Evolutionary conservation across 2,329 filamentous ascomycete species (phyloP).

Genomic region (Boeremia lycopersici): DNA sequence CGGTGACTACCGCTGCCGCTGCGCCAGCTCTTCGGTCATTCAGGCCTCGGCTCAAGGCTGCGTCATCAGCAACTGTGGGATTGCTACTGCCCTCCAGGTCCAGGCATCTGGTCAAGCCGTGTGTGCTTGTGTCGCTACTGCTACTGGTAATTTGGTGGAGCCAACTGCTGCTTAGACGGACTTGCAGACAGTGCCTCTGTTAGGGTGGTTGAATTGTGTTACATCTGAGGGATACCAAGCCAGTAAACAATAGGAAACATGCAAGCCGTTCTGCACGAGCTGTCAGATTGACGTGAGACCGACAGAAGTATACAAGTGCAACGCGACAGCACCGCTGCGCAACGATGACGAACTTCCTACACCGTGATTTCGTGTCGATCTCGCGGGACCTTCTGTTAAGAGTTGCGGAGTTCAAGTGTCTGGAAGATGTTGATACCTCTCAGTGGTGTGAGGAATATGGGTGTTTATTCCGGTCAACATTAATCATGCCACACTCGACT

Average conservation of each 20-base stretch:
- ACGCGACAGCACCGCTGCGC: neutral
- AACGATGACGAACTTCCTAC: neutral
- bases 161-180: neutral
- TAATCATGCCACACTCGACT: neutral
- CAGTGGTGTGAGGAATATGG: too few species aligned
- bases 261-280: too few species aligned
- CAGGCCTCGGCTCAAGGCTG: slow-evolving; percentile 18
- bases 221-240: too few species aligned
- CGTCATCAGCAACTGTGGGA: slow-evolving; percentile 21
- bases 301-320: neutral
- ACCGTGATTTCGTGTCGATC: too few species aligned
- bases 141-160: neutral
- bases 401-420: too few species aligned
- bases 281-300: too few species aligned
- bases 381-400: too few species aligned
- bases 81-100: slow-evolving; percentile 19
- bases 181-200: neutral
- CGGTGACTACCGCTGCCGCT: slow-evolving; percentile 22
- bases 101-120: slow-evolving; percentile 19
- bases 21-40: slow-evolving; percentile 16
- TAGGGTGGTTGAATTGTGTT: too few species aligned
- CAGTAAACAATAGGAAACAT: too few species aligned
- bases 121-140: slow-evolving; percentile 18
- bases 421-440: too few species aligned
- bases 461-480: too few species aligned